phyloP scores from a whole-genome alignment of 352 stramenopile genomes.

The Globisporangium sylvaticum region DNA sequence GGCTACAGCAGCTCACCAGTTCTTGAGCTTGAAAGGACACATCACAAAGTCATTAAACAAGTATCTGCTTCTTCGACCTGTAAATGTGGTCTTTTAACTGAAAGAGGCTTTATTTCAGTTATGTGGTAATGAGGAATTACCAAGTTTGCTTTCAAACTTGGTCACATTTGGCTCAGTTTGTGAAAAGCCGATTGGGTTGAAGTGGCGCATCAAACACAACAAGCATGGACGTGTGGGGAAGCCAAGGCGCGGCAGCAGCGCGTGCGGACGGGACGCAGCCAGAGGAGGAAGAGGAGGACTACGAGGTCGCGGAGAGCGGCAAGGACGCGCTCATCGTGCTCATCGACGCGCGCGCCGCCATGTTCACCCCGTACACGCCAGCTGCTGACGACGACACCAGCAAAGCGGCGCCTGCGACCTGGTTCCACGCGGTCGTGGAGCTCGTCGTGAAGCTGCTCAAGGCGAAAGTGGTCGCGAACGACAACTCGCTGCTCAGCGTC shows the following conservation, averaged over 20 bases:
- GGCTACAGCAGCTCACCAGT: background rate
- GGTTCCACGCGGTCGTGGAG: constrained; percentile 71
- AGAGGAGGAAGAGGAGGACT: constrained; percentile 53
- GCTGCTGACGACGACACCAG: constrained; percentile 6
- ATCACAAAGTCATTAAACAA: background rate
- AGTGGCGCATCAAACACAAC: background rate
- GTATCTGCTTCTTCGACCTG: background rate
- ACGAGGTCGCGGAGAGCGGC: constrained; percentile 48
- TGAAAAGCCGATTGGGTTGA: background rate
- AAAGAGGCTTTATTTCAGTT: background rate
- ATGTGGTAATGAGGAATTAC: background rate
- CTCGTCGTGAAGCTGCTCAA: constrained; percentile 71
- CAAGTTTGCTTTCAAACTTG: background rate
- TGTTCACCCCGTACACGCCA: constrained; percentile 53
- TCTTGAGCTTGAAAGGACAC: too few species aligned
- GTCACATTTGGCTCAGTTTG: background rate
- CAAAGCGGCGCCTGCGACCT: constrained; percentile 29
- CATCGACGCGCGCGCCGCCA: constrained; percentile 61
- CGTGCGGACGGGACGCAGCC: background rate
- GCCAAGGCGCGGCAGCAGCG: background rate
- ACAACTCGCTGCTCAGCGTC: constrained; percentile 76
- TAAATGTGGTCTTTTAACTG: background rate
- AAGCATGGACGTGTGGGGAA: constrained; percentile 48
- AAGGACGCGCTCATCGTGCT: constrained; percentile 80
- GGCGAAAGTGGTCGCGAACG: constrained; percentile 71